A percentile compares a stretch with the other conserved stretches of the same genome.
Conservation (phyloP, 768 basidiomycete species). For the Crassisporium funariophilum region DNA sequence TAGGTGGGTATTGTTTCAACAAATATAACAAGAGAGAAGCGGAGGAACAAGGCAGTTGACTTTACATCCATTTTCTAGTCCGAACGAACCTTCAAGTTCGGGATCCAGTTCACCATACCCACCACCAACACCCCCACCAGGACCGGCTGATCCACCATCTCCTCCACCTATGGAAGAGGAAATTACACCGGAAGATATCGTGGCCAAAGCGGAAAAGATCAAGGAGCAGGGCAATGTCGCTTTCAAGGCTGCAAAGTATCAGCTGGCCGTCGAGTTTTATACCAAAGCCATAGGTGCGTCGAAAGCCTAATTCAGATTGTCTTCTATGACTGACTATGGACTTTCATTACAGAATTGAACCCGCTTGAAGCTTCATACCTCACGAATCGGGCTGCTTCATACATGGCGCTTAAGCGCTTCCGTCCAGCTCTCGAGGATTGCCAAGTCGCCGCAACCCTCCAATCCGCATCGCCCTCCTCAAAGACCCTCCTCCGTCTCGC, state of each 20-base stretch:
- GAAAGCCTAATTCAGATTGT: neutral
- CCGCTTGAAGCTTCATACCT: conserved; percentile 72
- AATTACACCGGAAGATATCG: conserved; percentile 35
- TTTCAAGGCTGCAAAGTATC: conserved; percentile 68
- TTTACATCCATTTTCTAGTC: too few relatives aligned
- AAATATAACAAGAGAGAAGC: too few relatives aligned
- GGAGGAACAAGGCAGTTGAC: too few relatives aligned
- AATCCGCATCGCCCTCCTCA: conserved; percentile 58
- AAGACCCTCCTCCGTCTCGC: conserved; percentile 86
- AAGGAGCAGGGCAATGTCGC: conserved; percentile 78
- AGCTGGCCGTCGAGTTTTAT: conserved; percentile 73
- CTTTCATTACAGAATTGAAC: conserved; percentile 48
- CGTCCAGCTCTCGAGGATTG: conserved; percentile 76
- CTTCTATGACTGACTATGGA: conserved; percentile 1
- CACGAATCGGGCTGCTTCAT: conserved; percentile 85
- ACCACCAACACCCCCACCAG: conserved; percentile 13
- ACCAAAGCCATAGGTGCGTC: conserved; percentile 68
- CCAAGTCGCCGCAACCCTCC: conserved; percentile 69
- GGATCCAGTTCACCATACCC: conserved; percentile 22
- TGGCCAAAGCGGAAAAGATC: conserved; percentile 55
- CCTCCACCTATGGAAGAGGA: conserved; percentile 28
- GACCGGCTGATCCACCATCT: conserved; percentile 12
- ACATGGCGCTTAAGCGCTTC: conserved; percentile 82
- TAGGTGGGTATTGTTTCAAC: too few relatives aligned
- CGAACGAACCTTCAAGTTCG: conserved; percentile 14